These are phyloP conservation scores for Trichothecium sympodiale DNA, from an alignment of 2,329 filamentous ascomycete genomes.

Conservation along the genomic window DNA sequence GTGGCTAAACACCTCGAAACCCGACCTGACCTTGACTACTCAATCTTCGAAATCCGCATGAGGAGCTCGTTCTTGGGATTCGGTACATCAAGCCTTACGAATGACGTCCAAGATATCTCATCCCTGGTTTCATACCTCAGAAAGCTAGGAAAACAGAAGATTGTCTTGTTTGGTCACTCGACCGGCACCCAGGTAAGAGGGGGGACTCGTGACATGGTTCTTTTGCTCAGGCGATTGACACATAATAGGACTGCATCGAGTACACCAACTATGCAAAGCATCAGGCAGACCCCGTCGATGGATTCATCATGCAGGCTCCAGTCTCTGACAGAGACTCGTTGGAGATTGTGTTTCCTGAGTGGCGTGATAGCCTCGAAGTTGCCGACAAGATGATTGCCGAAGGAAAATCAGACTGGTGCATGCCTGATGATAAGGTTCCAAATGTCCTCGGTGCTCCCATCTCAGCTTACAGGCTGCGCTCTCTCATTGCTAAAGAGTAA, in stretches of 20 bases:
- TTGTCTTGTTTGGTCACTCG: constrained; percentile 47
- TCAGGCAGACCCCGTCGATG: constrained; percentile 49
- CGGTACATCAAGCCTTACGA: constrained; percentile 35
- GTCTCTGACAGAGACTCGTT: constrained; percentile 66
- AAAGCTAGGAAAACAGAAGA: constrained; percentile 34
- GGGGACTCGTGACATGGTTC: background rate
- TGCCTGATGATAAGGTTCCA: constrained; percentile 37
- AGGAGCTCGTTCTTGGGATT: constrained; percentile 42
- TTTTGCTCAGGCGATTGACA: background rate
- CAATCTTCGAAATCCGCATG: constrained; percentile 46
- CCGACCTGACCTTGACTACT: constrained; percentile 29
- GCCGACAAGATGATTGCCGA: constrained; percentile 44
- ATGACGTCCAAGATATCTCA: constrained; percentile 43
- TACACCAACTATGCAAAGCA: constrained; percentile 34
- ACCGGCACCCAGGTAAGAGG: constrained; percentile 42
- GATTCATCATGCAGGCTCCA: constrained; percentile 69
- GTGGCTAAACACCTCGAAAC: constrained; percentile 33
- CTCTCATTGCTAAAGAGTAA: constrained; percentile 38
- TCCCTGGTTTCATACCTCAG: constrained; percentile 42
- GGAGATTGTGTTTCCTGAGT: constrained; percentile 29
- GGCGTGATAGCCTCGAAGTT: constrained; percentile 32
- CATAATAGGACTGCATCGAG: constrained; percentile 42
- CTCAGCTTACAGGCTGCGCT: constrained; percentile 41
- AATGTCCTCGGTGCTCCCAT: constrained; percentile 30
- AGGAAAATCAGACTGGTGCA: constrained; percentile 41